Evolutionary conservation across 2,329 filamentous ascomycete genomes (phyloP), one percentile per base, ranked within the genome.

Genomic region (Trichothecium sympodiale): DNA sequence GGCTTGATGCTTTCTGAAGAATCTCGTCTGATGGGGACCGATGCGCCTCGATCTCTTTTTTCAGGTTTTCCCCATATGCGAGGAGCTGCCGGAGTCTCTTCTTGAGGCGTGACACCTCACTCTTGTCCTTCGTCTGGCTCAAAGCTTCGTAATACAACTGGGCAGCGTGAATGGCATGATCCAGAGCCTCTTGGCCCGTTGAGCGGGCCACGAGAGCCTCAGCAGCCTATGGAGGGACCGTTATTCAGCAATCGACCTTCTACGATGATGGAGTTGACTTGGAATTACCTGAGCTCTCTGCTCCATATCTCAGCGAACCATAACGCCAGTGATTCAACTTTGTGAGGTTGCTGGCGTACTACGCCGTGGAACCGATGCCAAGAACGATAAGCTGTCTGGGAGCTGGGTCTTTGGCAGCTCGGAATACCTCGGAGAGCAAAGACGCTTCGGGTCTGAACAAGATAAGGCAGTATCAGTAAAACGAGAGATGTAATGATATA

Each of bases 131-230:
- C 5, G 79, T 71, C 40, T 83, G 63, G 40, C 65, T 67, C 36
- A 84, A 64, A 3, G 84, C 84, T 49, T 75, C 74, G 77, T 95
- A 84, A 46, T 91, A 88, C 34, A 82, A 64, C 53, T 95, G 86
- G 16, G 79, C 82, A 4, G 83, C 83, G 43, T 70, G 65, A 50
- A 94, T 85, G 34, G 85, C 80, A 54, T 83, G 72, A 35, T 77
- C 64, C 37, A 95, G 67, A 30, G 85, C 86, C 46, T 78, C 76
- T 38, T 53, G 48, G 41, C 57, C 59, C 31, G 40, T 54, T 34
- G 55, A 55, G 40, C 45, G 52, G 41, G 46, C 45, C 34, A 57
- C 44, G 31, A 61, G 47, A 48, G 51, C 50, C 50, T 64, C 61
- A 41, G 57, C 56, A 42, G 51, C 53, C 61, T 65, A 26, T 14